Evolutionary conservation across 2,329 filamentous ascomycete species (phyloP).

Genomic region (Fusarium sp.): DNA sequence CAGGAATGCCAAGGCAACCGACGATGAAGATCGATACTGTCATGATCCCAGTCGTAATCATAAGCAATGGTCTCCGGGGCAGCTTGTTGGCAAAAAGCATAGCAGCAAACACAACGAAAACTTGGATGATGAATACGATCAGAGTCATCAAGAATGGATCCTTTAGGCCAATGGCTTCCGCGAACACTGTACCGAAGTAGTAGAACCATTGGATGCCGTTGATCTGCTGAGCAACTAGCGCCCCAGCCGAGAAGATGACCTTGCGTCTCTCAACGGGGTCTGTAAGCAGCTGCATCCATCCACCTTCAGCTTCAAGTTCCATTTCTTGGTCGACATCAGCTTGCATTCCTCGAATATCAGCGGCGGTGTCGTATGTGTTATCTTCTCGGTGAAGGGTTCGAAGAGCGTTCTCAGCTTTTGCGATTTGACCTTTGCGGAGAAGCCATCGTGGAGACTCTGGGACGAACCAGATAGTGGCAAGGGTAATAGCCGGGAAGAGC

Average conservation of each 20-base stretch:
- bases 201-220: conserved; percentile 66
- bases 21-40: conserved; percentile 59
- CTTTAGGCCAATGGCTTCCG: conserved; percentile 58
- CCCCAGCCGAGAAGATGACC: conserved; percentile 61
- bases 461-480: conserved; percentile 45
- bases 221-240: conserved; percentile 64
- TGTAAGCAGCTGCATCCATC: conserved; percentile 58
- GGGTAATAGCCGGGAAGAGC: conserved; percentile 46
- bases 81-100: conserved; percentile 60
- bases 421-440: conserved; percentile 57
- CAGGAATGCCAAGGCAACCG: conserved; percentile 58
- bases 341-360: conserved; percentile 60
- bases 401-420: conserved; percentile 58
- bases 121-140: conserved; percentile 61
- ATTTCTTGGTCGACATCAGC: conserved; percentile 58
- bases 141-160: conserved; percentile 61
- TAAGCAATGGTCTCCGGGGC: conserved; percentile 56
- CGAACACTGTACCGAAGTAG: conserved; percentile 61
- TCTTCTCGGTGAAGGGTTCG: conserved; percentile 60
- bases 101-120: conserved; percentile 58
- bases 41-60: conserved; percentile 59
- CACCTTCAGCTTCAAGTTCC: conserved; percentile 51
- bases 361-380: conserved; percentile 55
- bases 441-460: conserved; percentile 52
- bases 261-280: conserved; percentile 65